Evolutionary conservation across 805 yeast genomes (phyloP), one percentile per base, ranked within the genome.

Genomic region (Myxozyma geophila): DNA sequence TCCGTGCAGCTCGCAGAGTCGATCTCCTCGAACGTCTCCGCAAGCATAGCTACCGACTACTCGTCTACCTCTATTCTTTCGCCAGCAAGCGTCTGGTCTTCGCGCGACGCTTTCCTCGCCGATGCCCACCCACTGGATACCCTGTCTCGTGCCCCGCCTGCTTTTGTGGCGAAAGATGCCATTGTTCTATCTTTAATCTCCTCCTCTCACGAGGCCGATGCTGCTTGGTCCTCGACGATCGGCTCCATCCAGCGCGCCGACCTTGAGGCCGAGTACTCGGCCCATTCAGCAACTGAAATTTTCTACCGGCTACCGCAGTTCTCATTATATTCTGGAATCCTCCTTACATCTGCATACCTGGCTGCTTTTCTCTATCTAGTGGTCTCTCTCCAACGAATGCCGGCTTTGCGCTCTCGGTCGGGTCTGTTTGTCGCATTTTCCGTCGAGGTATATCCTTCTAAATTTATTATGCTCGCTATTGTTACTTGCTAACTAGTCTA

Each of bases 381-480:
- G 3, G 64, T 81, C 2, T 76, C 83, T 2, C 60, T 81, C 9
- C 63, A 74, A 13, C 79, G 79, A 54, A 63, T 81, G 28, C 75
- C 76, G 37, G 73, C 79, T 10, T 79, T 81, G 15, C 80, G 77
- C 55, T 82, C 85, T 7, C 77, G 79, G 68, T 36, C 70, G 0
- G 84, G 85, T 0, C 67, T 82, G 12, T 61, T 81, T 7, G 28
- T 76, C 1, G 84, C 83, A 1, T 79, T 79, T 59, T 13, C 70
- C 0, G 81, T 78, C 1, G 80, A 83, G 68, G 69, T 76, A 53
- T 0, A 56, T 41, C 28, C n/a, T 15, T 2, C 1, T 19, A 6
- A 4, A 21, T 15, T 49, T 47, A 10, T 47, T 40, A 17, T 8
- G 7, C 15, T 35, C 7, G 5, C 28, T 13, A 5, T 15, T 37